phyloP scores from a whole-genome alignment of 805 yeast species.

The Kodamaea laetipori region DNA sequence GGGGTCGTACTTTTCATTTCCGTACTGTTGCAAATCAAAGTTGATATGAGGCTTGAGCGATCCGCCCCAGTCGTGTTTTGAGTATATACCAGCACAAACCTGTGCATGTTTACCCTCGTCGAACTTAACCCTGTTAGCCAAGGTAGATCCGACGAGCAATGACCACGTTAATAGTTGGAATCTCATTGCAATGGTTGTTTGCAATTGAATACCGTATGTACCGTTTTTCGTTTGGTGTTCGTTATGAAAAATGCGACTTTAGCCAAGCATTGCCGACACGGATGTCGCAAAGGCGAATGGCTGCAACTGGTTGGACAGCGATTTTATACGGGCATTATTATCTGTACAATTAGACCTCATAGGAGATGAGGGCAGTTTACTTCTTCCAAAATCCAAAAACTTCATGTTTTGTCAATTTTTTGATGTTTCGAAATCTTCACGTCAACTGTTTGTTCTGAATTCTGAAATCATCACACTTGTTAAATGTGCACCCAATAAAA shows the following conservation, averaged over 20 bases:
- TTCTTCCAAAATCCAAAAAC: no score
- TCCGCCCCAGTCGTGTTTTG: constrained; percentile 87
- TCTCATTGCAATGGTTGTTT: not conserved
- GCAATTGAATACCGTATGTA: not conserved
- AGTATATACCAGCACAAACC: constrained; percentile 88
- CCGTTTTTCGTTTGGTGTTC: constrained; percentile 2
- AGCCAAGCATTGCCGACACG: constrained; percentile 5
- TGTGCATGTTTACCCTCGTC: constrained; percentile 53
- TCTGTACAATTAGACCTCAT: not conserved
- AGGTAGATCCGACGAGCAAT: constrained; percentile 19
- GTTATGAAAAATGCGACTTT: not conserved
- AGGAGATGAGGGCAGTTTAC: no score
- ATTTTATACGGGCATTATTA: no score
- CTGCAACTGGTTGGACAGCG: not conserved
- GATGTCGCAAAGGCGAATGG: constrained; percentile 1
- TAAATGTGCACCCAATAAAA: no score
- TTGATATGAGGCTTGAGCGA: constrained; percentile 55
- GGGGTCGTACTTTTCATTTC: constrained; percentile 29
- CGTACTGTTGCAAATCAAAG: constrained; percentile 30
- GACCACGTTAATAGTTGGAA: constrained; percentile 1
- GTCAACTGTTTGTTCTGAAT: no score
- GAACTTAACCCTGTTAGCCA: constrained; percentile 49
- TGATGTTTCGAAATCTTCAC: no score
- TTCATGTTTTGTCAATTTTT: no score
- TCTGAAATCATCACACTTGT: no score